Conservation (phyloP, 2,329 filamentous ascomycete genomes). For the Cylindrodendrum hubeiense region DNA sequence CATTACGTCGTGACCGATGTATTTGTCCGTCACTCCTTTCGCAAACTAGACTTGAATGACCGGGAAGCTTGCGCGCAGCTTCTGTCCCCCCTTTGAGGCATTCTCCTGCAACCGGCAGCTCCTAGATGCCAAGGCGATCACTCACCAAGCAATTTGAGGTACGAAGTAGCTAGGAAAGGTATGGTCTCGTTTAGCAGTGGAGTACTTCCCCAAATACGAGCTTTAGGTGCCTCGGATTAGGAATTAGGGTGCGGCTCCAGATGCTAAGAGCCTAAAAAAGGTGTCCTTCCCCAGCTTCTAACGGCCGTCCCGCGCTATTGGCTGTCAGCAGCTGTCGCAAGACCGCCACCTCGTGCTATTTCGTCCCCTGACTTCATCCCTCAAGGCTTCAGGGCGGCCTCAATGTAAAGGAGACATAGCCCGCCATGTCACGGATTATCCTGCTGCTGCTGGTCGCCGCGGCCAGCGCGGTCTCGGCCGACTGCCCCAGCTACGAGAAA, state of each 20-base stretch:
- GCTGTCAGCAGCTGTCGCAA: background rate
- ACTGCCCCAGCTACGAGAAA: conserved; percentile 52
- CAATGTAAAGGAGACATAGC: background rate
- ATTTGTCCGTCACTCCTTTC: too few relatives aligned
- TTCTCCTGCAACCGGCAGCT: too few relatives aligned
- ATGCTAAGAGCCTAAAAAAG: background rate
- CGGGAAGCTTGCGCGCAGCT: too few relatives aligned
- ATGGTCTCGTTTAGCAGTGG: background rate
- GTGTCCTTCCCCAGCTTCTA: background rate
- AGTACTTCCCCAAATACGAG: background rate
- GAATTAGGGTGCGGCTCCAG: background rate
- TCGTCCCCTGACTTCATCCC: background rate
- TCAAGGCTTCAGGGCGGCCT: background rate
- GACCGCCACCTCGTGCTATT: background rate
- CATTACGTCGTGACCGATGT: too few relatives aligned
- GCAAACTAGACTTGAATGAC: too few relatives aligned
- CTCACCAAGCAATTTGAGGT: too few relatives aligned
- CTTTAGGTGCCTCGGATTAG: background rate
- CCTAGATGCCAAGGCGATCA: too few relatives aligned
- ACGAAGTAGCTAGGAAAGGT: too few relatives aligned
- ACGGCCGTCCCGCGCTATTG: background rate
- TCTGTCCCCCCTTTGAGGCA: too few relatives aligned
- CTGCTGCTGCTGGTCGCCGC: conserved; percentile 24
- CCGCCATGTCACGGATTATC: conserved; percentile 22
- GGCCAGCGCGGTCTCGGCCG: conserved; percentile 37